phyloP scores from a whole-genome alignment of 305 asterid species.

The Fraxinus angustifolia region DNA sequence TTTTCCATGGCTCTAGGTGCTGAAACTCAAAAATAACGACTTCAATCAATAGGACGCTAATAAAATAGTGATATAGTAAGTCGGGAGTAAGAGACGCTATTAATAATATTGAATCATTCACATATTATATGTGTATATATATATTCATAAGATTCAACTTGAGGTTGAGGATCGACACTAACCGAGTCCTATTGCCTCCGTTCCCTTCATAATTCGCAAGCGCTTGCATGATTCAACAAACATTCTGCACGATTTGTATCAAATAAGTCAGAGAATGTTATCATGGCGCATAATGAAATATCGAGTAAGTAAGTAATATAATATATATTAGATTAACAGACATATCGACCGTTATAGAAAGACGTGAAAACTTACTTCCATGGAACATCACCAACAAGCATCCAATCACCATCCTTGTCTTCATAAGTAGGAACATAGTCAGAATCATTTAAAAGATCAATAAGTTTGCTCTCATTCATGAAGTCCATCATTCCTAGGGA shows the following conservation, averaged over 20 bases:
- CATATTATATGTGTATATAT: neutral
- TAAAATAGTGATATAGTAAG: neutral
- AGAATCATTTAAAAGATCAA: constrained; percentile 53
- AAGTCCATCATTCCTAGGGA: constrained; percentile 50
- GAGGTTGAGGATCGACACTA: constrained; percentile 14
- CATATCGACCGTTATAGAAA: neutral
- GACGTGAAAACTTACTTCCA: constrained; percentile 44
- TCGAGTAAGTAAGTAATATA: neutral
- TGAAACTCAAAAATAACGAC: constrained; percentile 23
- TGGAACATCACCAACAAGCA: constrained; percentile 63
- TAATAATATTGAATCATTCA: neutral
- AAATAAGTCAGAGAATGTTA: neutral
- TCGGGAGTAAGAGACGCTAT: neutral
- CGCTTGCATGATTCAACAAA: constrained; percentile 75
- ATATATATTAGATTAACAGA: neutral
- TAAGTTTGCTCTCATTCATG: constrained; percentile 52
- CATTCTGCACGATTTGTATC: constrained; percentile 38
- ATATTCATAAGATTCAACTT: neutral
- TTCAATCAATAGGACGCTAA: neutral
- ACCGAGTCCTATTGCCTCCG: constrained; percentile 70
- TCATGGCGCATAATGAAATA: neutral
- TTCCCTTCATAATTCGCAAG: constrained; percentile 67
- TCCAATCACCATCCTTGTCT: constrained; percentile 65
- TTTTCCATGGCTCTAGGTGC: constrained; percentile 85
- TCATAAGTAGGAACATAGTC: constrained; percentile 58